Percentiles rank a stretch among this genome's conserved stretches.
Conservation (phyloP, 129 eudicot species). For the Ambrosia trifida region DNA sequence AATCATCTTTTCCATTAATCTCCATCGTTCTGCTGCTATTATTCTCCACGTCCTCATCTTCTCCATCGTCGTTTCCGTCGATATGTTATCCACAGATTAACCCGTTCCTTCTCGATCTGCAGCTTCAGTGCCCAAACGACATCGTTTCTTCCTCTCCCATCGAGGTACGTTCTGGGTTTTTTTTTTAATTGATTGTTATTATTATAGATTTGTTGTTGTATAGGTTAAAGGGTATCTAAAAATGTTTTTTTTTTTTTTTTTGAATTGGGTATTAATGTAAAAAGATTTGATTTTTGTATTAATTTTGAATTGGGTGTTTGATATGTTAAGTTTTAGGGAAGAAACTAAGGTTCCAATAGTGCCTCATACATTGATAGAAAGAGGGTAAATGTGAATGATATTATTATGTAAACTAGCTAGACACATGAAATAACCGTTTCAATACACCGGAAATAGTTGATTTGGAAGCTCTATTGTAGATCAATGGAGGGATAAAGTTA, state of each 20-base stretch:
- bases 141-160: slow-evolving; percentile 30
- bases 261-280: slow-evolving; percentile 15
- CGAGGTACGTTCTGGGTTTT: slow-evolving; percentile 29
- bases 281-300: not conserved
- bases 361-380: no score
- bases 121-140: slow-evolving; percentile 34
- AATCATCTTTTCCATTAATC: not conserved
- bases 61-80: slow-evolving; percentile 12
- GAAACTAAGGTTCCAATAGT: no score
- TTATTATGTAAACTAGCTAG: no score
- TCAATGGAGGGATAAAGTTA: no score
- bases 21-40: slow-evolving; percentile 16
- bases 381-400: no score
- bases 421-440: no score
- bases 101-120: slow-evolving; percentile 36
- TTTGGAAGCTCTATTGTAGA: no score
- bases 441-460: not conserved
- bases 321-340: not conserved
- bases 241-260: not conserved
- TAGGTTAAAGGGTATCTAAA: no score
- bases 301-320: not conserved
- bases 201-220: not conserved
- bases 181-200: slow-evolving; percentile 12
- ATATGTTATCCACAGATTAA: slow-evolving; percentile 18
- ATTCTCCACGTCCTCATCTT: slow-evolving; percentile 18